phyloP scores from a whole-genome alignment of 2,329 filamentous ascomycete species.

The Cryoendolithus antarcticus region DNA sequence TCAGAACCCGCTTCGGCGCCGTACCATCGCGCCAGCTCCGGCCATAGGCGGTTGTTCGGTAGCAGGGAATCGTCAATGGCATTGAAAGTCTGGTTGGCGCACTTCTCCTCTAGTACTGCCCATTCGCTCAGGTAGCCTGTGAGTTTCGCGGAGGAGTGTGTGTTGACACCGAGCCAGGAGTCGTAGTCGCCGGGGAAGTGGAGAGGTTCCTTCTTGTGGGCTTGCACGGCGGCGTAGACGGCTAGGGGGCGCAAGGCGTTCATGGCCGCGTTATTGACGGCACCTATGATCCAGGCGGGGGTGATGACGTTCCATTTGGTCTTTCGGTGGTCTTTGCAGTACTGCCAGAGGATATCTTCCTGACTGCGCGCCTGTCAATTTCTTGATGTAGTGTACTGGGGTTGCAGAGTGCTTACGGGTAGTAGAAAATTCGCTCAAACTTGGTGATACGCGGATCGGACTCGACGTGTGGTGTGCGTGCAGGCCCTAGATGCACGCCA shows the following conservation, averaged over 20 bases:
- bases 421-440: conserved; percentile 41
- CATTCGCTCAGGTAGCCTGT: conserved; percentile 40
- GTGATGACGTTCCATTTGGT: conserved; percentile 36
- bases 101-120: conserved; percentile 32
- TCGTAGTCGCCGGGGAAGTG: conserved; percentile 32
- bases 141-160: conserved; percentile 33
- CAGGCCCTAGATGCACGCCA: conserved; percentile 34
- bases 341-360: conserved; percentile 36
- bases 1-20: conserved; percentile 22
- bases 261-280: conserved; percentile 38
- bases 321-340: conserved; percentile 24
- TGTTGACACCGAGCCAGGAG: conserved; percentile 33
- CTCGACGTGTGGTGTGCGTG: conserved; percentile 33
- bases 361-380: conserved; percentile 7
- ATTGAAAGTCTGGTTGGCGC: conserved; percentile 38
- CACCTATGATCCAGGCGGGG: conserved; percentile 38
- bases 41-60: conserved; percentile 38
- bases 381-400: conserved; percentile 29
- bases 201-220: conserved; percentile 29
- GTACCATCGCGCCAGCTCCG: conserved; percentile 34
- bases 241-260: conserved; percentile 38
- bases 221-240: conserved; percentile 38
- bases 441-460: conserved; percentile 29
- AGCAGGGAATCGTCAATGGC: conserved; percentile 33
- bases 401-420: conserved; percentile 37